Percentiles rank a stretch among this genome's conserved stretches.
phyloP scores from a whole-genome alignment of 176 grass and related monocot genomes.

The Ensete ventricosum region DNA sequence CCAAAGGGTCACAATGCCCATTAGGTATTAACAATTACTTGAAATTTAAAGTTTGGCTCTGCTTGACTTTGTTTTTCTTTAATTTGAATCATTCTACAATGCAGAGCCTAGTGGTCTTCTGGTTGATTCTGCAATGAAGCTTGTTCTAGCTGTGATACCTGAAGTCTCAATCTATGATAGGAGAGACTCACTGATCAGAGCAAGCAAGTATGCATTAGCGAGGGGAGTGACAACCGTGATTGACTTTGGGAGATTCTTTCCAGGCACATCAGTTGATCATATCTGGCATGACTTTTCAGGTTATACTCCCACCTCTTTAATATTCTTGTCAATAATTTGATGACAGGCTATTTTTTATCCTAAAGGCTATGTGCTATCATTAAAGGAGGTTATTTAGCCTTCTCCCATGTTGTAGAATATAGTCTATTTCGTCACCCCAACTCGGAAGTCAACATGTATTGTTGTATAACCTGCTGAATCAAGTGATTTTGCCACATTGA shows the following conservation, averaged over 20 bases:
- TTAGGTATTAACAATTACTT: background rate
- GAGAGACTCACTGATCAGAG: conserved; percentile 60
- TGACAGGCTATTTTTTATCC: background rate
- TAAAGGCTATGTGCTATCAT: background rate
- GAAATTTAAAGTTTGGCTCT: background rate
- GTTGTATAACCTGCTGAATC: background rate
- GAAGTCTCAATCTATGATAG: conserved; percentile 46
- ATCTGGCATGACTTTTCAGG: conserved; percentile 75
- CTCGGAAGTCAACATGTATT: background rate
- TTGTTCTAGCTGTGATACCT: conserved; percentile 42
- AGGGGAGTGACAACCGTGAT: conserved; percentile 76
- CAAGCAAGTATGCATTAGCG: conserved; percentile 55
- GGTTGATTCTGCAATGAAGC: conserved; percentile 74
- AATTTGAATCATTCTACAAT: conserved; percentile 1
- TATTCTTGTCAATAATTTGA: background rate
- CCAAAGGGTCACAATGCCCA: no score
- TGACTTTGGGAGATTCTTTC: conserved; percentile 73
- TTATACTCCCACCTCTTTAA: conserved; percentile 16
- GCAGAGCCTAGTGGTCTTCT: conserved; percentile 74
- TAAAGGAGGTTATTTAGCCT: background rate
- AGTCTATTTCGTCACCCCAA: background rate
- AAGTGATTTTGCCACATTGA: background rate
- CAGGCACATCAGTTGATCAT: conserved; percentile 34
- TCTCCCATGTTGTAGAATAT: background rate
- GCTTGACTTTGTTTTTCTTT: background rate